phyloP scores from a whole-genome alignment of 169 alveolate genomes.

The Plasmodium knowlesi region DNA sequence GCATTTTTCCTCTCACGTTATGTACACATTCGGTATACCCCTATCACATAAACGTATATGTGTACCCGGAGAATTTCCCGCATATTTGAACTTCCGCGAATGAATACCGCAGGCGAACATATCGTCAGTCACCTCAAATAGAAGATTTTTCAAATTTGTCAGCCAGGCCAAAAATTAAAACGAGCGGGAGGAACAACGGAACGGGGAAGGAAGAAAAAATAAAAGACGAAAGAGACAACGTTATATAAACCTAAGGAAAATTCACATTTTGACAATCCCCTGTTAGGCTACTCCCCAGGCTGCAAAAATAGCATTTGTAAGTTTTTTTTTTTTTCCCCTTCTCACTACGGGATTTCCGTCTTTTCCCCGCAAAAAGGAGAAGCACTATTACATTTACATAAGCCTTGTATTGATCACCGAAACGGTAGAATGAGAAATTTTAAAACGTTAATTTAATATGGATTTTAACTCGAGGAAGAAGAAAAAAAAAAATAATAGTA shows the following conservation, averaged over 20 bases:
- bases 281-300: background rate
- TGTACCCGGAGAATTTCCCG: background rate
- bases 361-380: background rate
- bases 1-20: background rate
- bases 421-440: background rate
- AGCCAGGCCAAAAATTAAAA: background rate
- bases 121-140: background rate
- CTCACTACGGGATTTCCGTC: background rate
- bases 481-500: conserved; percentile 26
- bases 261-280: background rate
- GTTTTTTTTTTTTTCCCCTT: too few species aligned
- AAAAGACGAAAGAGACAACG: background rate
- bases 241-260: background rate
- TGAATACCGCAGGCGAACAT: background rate
- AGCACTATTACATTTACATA: background rate
- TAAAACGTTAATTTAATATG: conserved; percentile 29
- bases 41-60: background rate
- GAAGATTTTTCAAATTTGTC: background rate
- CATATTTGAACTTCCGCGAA: background rate
- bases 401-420: background rate
- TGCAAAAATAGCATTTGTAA: background rate
- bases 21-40: background rate
- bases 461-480: conserved; percentile 71
- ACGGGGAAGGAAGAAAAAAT: background rate
- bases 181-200: background rate